phyloP scores from a whole-genome alignment of 2,329 filamentous ascomycete genomes.

The Mollisia scopiformis region DNA sequence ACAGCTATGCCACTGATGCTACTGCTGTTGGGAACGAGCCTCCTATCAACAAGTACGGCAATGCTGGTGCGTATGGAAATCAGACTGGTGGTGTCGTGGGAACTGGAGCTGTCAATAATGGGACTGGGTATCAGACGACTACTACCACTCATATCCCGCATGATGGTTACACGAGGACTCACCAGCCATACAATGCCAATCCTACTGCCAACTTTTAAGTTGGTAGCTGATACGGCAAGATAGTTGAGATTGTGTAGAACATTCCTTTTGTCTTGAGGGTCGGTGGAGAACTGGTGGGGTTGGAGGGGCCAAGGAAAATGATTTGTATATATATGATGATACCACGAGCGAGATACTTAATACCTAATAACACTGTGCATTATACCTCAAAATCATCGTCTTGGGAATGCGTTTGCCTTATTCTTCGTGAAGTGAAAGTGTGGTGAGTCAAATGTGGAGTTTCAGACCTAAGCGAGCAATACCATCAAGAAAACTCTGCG shows the following conservation, averaged over 20 bases:
- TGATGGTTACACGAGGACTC: constrained; percentile 9
- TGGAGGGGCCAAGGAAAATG: not conserved
- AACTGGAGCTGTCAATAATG: not conserved
- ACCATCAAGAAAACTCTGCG: not conserved
- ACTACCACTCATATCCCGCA: constrained; percentile 15
- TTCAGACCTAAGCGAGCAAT: not conserved
- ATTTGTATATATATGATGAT: constrained; percentile 12
- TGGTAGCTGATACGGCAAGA: not conserved
- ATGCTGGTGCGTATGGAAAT: constrained; percentile 7
- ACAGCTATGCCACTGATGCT: constrained; percentile 31
- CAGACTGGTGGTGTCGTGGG: not conserved
- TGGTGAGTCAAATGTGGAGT: not conserved
- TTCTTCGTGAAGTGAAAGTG: not conserved
- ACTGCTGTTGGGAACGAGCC: constrained; percentile 28
- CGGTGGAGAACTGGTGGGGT: no score
- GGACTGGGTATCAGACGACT: constrained; percentile 10
- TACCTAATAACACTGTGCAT: constrained; percentile 9
- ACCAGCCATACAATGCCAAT: constrained; percentile 18
- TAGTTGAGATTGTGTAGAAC: not conserved
- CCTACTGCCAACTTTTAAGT: constrained; percentile 21
- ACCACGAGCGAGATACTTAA: constrained; percentile 2
- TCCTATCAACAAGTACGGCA: constrained; percentile 18
- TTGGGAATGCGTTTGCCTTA: not conserved
- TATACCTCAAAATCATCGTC: not conserved
- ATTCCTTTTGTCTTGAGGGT: not conserved